Evolutionary conservation across 495 filamentous ascomycete genomes (phyloP), one percentile per base, ranked within the genome.

Genomic region (Daldinia decipiens): DNA sequence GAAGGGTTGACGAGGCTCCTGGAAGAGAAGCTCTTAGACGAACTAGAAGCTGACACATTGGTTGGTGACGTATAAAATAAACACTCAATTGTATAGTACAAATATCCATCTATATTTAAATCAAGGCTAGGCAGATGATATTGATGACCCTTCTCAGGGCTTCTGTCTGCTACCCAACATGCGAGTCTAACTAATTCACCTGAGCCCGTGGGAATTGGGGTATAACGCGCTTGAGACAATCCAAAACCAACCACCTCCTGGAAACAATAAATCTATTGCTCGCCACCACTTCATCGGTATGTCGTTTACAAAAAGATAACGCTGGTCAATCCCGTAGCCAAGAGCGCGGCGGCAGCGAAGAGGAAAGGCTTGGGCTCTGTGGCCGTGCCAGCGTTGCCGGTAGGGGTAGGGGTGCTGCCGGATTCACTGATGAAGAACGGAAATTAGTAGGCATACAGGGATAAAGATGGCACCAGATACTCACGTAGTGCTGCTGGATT

Each of bases 311-410:
- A 51, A 27, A 72, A 69, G 19, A 75, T 17, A 12, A 75, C 62
- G 40, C 69, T 69, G n/a, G 65, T 67, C 60, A 75, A 59, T 31
- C 73, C 73, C 8, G 65, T 69, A 51, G 69, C 73, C 21, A 75
- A 38, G 53, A 75, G 73, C 13, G 65, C 73, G 9, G 69, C 62
- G 47, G 66, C 69, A 21, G 73, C 65, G 32, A 55, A 69, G 52
- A 75, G 62, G 73, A 75, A 69, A 26, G 65, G 58, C 62, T 59
- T 62, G 19, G 73, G 69, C 47, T 55, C 56, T 11, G 61, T 68
- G 36, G 69, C 56, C 40, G 62, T 55, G 52, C 65, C 73, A 55
- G 68, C 73, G 24, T 47, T 47, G 51, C 38, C 60, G 27, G 61
- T 63, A 34, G 68, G 65, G 27, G 53, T 17, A 43, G 61, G 27